These are phyloP conservation scores for Lonicera japonica DNA, from an alignment of 129 eudicot genomes.

Conservation along the genomic window DNA sequence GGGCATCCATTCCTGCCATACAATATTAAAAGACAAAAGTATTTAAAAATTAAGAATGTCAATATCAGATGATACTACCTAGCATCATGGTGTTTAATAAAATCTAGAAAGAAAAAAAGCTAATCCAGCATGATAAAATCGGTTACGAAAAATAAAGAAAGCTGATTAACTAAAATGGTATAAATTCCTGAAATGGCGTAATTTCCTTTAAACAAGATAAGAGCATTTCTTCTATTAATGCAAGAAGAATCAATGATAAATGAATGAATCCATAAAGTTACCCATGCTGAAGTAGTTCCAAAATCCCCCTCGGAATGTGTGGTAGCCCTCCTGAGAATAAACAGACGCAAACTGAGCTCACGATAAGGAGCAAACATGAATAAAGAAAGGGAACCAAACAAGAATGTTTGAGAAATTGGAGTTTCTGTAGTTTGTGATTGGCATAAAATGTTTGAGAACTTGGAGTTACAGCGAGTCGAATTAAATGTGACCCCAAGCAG, in stretches of 20 bases:
- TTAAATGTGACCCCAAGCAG: too few species aligned
- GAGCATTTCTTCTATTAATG: too few species aligned
- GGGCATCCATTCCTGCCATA: slow-evolving; percentile 70
- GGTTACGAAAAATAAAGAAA: too few species aligned
- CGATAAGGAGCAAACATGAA: neutral
- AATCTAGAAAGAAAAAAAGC: neutral
- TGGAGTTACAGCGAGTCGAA: too few species aligned
- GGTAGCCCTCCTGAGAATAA: slow-evolving; percentile 58
- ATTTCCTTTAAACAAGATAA: too few species aligned
- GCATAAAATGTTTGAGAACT: too few species aligned
- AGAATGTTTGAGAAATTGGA: too few species aligned
- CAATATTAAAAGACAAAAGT: neutral
- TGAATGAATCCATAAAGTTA: slow-evolving; percentile 6
- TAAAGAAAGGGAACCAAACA: neutral
- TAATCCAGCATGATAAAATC: neutral
- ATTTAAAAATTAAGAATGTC: neutral
- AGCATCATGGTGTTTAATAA: neutral
- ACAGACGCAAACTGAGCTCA: neutral
- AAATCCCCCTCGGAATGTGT: slow-evolving; percentile 83
- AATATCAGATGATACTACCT: neutral
- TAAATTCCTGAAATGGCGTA: too few species aligned
- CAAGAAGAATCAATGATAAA: neutral
- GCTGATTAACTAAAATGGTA: too few species aligned
- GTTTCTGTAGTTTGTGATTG: too few species aligned
- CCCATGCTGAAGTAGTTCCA: slow-evolving; percentile 99